Base-by-base conservation (phyloP, 1,284 basidiomycete genomes). In the Marasmius sp. region DNA sequence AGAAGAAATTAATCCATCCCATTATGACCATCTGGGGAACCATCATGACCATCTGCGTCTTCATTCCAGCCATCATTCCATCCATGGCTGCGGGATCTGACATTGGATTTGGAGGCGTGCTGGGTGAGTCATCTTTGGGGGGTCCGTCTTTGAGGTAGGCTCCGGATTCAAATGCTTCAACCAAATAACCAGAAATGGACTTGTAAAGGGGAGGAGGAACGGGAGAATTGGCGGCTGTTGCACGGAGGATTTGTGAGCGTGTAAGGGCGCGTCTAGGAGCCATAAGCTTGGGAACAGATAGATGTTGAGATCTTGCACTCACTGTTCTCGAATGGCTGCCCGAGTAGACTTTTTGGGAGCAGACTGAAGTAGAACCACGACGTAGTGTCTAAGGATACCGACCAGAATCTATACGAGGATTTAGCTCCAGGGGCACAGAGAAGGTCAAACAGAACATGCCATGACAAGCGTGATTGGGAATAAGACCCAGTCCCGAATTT, bases 1-100 rank as follows among this genome's bases (percentile, higher is more conserved):
- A 99, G 87, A 99, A 99, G 76, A 97, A 96, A 77, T 97, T 98
- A 81, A 99, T 97, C 94, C 97, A 99, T 65, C 96, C 97, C 97
- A 99, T 99, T 70, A 99, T 96, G 66, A 98, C 84, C 89, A 98
- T 98, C 76, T 98, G 94, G 9, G 93, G 94, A 8, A 97, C 91
- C 93, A 94, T 94, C 89, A 97, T 96, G 59, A 98, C 95, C 83
- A 95, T 95, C 78, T 98, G 97, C 57, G 97, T 97, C 83, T 98
- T 99, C 92, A 99, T 94, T 57, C 94, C 94, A 36, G 95, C 87
- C 95, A 99, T 97, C 94, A 99, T 97, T 34, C 91, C 91, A 65
- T 99, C 97, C 95, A 99, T 98, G 55, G 90, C 88, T 43, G 85
- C 86, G 6, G 94, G 94, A 78, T 99, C 95, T 6, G 85, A 85